These are phyloP conservation scores for Leccinellum rugosiceps DNA, from an alignment of 768 basidiomycete genomes.

Conservation along the genomic window DNA sequence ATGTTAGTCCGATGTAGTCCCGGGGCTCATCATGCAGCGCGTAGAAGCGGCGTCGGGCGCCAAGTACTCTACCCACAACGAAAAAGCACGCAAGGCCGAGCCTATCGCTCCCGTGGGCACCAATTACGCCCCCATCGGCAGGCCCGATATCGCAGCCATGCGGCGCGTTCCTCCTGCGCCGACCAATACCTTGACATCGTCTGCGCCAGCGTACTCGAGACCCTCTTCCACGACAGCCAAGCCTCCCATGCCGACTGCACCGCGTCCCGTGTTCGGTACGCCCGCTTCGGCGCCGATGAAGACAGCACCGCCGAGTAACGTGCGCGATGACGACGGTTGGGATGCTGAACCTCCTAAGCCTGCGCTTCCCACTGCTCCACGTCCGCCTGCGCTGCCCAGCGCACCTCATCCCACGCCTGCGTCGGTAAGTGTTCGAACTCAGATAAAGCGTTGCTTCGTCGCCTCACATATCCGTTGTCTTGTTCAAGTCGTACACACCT, in stretches of 20 bases:
- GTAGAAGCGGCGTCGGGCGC: conserved; percentile 90
- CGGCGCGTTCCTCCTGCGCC: conserved; percentile 42
- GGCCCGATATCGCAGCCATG: conserved; percentile 62
- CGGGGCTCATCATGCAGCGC: conserved; percentile 76
- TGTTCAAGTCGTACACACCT: conserved; percentile 21
- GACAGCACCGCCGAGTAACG: conserved; percentile 36
- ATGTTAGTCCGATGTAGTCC: conserved; percentile 71
- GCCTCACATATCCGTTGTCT: background rate
- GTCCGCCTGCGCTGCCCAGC: conserved; percentile 46
- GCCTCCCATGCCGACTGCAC: conserved; percentile 39
- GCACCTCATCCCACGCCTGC: conserved; percentile 43
- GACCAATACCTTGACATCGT: background rate
- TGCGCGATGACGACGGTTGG: conserved; percentile 60
- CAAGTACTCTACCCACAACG: conserved; percentile 82
- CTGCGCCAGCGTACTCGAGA: background rate
- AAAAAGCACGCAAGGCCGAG: conserved; percentile 66
- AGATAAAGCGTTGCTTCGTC: background rate
- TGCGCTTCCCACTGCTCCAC: conserved; percentile 42
- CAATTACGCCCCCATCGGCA: conserved; percentile 72
- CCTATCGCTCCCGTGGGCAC: conserved; percentile 83
- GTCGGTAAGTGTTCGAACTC: conserved; percentile 29
- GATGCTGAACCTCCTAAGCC: conserved; percentile 46
- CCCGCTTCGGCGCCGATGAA: conserved; percentile 41
- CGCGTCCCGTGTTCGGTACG: conserved; percentile 49
- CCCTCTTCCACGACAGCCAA: conserved; percentile 1